Evolutionary conservation across 768 basidiomycete genomes (phyloP), one percentile per base, ranked within the genome.

Genomic region (Daedaleopsis nitida): DNA sequence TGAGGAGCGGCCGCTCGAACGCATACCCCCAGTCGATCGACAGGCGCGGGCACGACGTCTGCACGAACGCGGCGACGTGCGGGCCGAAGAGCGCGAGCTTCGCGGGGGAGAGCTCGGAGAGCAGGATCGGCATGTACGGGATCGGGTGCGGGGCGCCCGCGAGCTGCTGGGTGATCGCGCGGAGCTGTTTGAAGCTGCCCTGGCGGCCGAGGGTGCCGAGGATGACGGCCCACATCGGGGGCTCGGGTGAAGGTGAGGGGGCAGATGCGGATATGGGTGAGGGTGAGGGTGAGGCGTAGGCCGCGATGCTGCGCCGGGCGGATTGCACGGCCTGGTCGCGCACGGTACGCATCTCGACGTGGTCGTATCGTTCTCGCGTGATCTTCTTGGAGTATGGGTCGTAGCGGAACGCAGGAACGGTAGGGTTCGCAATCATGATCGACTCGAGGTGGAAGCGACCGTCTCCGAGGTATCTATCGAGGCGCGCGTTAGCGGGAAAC

Each of bases 21-120:
- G 96, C 97, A 70, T 96, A 96, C 4, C 97, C 97, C 97, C 97
- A 99, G 71, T 99, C 97, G 59, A 98, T 98, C 17, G 93, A 95
- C 55, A 99, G 78, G 24, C 97, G 86, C 3, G 97, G 97, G 73
- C 97, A 98, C 0, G 95, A 93, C 1, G 97, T 99, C 72, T 98
- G 97, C 17, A 98, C 85, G 72, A 98, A 98, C 0, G 91, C 87
- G 2, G 92, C 87, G 66, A 98, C 83, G 62, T 94, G 85, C 0
- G 86, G 85, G 49, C 82, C 80, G 73, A 99, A 91, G 3, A 98
- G 79, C 5, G 91, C 81, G 35, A 98, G 82, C 71, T 98, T 99
- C 5, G 92, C 88, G 0, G 97, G 97, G 0, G 95, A 97, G n/a
- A 98, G 81, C 72, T 99, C 97, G 9, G 97, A 98, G 48, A 99